Conservation (phyloP, 495 filamentous ascomycete genomes). For the Letharia columbiana region DNA sequence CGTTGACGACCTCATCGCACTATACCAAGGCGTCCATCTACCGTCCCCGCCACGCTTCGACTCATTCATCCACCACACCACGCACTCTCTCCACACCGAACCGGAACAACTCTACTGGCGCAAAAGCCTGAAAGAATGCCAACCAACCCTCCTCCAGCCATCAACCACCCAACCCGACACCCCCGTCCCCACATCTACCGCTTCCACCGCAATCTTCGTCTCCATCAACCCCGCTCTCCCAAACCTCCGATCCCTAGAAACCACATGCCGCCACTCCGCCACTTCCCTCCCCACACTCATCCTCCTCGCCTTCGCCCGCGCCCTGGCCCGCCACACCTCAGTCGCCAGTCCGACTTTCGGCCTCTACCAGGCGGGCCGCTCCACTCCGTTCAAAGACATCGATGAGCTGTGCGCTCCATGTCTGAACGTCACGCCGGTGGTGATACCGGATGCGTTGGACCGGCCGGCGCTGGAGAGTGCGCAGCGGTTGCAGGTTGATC, state of each 20-base stretch:
- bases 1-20: slow-evolving; percentile 26
- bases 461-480: slow-evolving; percentile 2
- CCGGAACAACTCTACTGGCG: slow-evolving; percentile 13
- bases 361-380: slow-evolving; percentile 33
- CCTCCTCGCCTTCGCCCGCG: slow-evolving; percentile 29
- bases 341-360: slow-evolving; percentile 28
- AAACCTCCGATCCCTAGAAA: slow-evolving; percentile 18
- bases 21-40: slow-evolving; percentile 23
- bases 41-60: slow-evolving; percentile 22
- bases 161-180: not conserved
- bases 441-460: slow-evolving; percentile 14
- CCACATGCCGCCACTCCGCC: slow-evolving; percentile 19
- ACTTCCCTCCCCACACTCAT: slow-evolving; percentile 29
- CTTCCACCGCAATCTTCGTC: not conserved
- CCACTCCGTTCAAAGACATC: slow-evolving; percentile 24
- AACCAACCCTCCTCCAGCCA: slow-evolving; percentile 16
- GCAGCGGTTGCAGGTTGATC: slow-evolving; percentile 23
- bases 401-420: slow-evolving; percentile 27
- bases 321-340: slow-evolving; percentile 24
- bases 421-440: slow-evolving; percentile 31
- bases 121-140: not conserved
- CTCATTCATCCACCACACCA: slow-evolving; percentile 22
- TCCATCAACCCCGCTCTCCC: slow-evolving; percentile 8
- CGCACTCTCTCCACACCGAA: not conserved
- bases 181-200: not conserved